Percentiles rank a stretch among this genome's conserved stretches.
Evolutionary conservation across 768 basidiomycete species (phyloP).

Genomic region (Naganishia randhawae): DNA sequence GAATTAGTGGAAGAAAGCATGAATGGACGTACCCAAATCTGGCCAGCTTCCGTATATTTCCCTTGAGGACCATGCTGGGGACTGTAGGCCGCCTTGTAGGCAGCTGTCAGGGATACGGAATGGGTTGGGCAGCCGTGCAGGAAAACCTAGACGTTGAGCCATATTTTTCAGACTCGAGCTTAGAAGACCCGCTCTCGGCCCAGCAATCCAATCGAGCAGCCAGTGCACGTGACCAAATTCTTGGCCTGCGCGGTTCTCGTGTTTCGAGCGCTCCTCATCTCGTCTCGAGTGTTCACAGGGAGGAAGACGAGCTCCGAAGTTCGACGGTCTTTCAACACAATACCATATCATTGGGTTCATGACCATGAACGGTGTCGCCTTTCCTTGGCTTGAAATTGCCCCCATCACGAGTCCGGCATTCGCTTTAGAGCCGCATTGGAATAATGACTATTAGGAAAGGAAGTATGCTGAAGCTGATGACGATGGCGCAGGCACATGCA

Average conservation of each 20-base stretch:
- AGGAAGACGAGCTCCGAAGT: neutral
- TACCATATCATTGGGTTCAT: no score
- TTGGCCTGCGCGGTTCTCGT: neutral
- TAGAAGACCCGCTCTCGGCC: neutral
- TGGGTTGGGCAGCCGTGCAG: neutral
- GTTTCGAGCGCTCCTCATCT: neutral
- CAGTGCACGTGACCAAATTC: neutral
- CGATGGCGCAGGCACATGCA: no score
- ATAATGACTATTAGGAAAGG: no score
- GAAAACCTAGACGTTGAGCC: neutral
- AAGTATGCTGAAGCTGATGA: no score
- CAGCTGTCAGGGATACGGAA: neutral
- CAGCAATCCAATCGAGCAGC: neutral
- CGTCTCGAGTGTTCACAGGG: neutral
- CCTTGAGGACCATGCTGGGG: neutral
- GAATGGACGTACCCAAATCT: neutral
- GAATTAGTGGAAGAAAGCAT: neutral
- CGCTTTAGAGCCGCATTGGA: no score
- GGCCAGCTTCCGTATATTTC: neutral
- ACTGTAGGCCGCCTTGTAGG: neutral
- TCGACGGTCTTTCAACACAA: neutral
- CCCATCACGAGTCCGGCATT: no score
- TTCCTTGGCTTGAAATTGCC: no score
- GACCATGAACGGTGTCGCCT: no score
- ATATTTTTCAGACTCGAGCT: conserved; percentile 5